These are phyloP conservation scores for Sphaerostilbella broomeana DNA, from an alignment of 2,329 filamentous ascomycete species.

Conservation along the genomic window DNA sequence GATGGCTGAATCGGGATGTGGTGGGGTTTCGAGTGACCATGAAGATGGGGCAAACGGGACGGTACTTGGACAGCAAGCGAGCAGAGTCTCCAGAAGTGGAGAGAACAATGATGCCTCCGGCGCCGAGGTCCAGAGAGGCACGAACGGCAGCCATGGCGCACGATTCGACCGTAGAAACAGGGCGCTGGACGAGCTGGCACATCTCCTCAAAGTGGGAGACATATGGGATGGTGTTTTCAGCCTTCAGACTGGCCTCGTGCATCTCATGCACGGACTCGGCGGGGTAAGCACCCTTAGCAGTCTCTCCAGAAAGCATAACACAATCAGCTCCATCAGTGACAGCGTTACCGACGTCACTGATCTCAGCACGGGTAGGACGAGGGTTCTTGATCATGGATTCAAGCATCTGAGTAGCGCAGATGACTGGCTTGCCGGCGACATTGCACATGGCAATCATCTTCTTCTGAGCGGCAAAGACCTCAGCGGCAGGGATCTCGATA, in stretches of 20 bases:
- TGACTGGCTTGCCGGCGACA: constrained; percentile 95
- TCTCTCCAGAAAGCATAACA: constrained; percentile 99
- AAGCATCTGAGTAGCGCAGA: constrained; percentile 98
- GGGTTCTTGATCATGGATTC: constrained; percentile 99
- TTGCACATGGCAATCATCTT: constrained; percentile 99
- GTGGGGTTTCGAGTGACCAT: constrained; percentile 89
- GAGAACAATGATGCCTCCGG: constrained; percentile 90
- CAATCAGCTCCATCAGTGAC: constrained; percentile 97
- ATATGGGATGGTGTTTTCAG: constrained; percentile 95
- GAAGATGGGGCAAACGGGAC: constrained; percentile 97
- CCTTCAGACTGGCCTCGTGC: constrained; percentile 94
- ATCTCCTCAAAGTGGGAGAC: constrained; percentile 96
- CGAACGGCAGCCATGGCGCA: constrained; percentile 96
- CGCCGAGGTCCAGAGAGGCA: constrained; percentile 91
- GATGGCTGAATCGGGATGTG: constrained; percentile 82
- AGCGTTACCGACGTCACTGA: constrained; percentile 96
- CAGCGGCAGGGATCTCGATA: constrained; percentile 96
- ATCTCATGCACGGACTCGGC: constrained; percentile 91
- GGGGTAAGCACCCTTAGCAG: constrained; percentile 95
- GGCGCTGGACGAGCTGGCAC: constrained; percentile 72
- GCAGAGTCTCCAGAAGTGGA: constrained; percentile 95
- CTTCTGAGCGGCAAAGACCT: constrained; percentile 99
- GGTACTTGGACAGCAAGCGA: constrained; percentile 94
- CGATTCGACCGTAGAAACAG: constrained; percentile 83
- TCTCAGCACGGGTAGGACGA: constrained; percentile 93